phyloP scores from a whole-genome alignment of 331 rosid species.

The Quercus lobata region DNA sequence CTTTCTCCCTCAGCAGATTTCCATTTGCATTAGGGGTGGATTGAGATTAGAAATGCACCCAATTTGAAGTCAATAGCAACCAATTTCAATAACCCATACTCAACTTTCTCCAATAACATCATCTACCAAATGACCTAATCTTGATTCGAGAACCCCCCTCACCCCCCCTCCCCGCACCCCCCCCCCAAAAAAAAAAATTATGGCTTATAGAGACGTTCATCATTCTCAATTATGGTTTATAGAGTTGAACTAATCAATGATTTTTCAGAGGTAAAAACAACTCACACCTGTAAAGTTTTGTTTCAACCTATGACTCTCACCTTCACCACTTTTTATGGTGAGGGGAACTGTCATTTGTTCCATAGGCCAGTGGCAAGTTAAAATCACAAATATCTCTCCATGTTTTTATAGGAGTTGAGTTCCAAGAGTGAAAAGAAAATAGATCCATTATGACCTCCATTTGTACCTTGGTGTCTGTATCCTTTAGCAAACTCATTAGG shows the following conservation, averaged over 20 bases:
- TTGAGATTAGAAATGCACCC: neutral
- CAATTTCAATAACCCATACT: neutral
- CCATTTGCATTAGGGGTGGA: no score
- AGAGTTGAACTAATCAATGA: neutral
- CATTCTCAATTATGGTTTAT: neutral
- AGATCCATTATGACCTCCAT: neutral
- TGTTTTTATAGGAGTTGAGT: neutral
- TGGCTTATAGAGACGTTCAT: neutral
- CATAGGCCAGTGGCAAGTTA: neutral
- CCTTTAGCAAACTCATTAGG: neutral
- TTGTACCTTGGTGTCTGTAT: neutral
- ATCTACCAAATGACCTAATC: neutral
- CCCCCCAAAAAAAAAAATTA: neutral
- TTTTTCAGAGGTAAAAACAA: neutral
- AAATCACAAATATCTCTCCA: neutral
- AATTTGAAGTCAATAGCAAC: neutral
- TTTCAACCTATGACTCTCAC: neutral
- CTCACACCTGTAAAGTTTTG: neutral
- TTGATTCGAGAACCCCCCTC: neutral
- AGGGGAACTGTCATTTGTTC: neutral
- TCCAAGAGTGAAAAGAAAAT: neutral
- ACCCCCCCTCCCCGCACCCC: no score
- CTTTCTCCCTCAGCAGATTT: neutral
- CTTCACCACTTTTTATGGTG: neutral
- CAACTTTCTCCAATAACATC: neutral